Conservation (phyloP, 23 red algal genomes). For the Gracilaria gracilis region DNA sequence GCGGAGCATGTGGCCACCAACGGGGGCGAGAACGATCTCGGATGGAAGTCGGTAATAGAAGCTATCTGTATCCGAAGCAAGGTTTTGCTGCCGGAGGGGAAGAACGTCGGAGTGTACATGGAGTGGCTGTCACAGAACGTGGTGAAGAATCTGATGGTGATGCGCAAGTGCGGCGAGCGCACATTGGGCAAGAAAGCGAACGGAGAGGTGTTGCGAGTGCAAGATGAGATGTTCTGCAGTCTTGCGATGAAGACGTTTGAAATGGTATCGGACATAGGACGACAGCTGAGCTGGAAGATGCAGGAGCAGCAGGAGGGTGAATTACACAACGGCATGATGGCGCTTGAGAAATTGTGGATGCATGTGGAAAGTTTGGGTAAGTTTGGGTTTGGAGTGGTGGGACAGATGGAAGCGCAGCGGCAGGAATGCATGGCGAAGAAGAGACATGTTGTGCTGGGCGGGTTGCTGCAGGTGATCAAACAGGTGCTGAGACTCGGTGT, state of each 20-base stretch:
- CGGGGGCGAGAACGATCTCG: background rate
- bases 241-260: slow-evolving; percentile 18
- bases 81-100: background rate
- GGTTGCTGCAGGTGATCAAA: background rate
- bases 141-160: background rate
- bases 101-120: slow-evolving; percentile 25
- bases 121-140: slow-evolving; percentile 43
- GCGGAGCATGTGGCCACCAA: background rate
- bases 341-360: background rate
- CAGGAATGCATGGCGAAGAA: background rate
- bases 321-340: background rate
- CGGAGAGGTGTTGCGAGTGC: slow-evolving; percentile 31
- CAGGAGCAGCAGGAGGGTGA: background rate
- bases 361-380: background rate
- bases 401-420: background rate
- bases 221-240: slow-evolving; percentile 30
- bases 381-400: background rate
- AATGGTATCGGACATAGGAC: background rate
- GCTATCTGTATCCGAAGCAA: slow-evolving; percentile 27
- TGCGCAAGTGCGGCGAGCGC: background rate
- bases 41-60: slow-evolving; percentile 33
- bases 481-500: background rate
- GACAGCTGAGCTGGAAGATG: background rate
- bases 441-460: background rate
- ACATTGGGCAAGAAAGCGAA: background rate